Evolutionary conservation across 345 rosid species (phyloP).

Genomic region (Xanthoceras sorbifolium): DNA sequence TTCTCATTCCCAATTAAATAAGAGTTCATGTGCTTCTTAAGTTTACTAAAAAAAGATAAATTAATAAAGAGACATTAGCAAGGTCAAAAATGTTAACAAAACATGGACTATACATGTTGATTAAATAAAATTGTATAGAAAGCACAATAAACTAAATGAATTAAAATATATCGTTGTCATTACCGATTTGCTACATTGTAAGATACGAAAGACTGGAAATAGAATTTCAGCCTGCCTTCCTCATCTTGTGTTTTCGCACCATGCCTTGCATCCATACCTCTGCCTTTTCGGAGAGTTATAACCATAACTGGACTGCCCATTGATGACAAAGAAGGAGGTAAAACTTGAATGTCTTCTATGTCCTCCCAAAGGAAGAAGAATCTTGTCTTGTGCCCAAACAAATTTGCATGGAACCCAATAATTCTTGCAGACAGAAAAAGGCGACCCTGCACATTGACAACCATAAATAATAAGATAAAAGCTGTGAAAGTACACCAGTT

Average conservation of each 20-base stretch:
- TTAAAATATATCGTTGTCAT: neutral
- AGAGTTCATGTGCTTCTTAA: neutral
- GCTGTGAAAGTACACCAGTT: neutral
- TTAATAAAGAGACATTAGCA: neutral
- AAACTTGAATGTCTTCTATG: slow-evolving; percentile 79
- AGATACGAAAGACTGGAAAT: slow-evolving; percentile 96
- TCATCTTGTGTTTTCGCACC: slow-evolving; percentile 88
- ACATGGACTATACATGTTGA: neutral
- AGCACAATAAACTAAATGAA: neutral
- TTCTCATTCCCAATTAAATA: neutral
- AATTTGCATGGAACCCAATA: slow-evolving; percentile 88
- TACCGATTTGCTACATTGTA: slow-evolving; percentile 86
- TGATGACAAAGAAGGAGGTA: slow-evolving; percentile 80
- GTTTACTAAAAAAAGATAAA: neutral
- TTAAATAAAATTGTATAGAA: neutral
- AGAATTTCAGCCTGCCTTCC: slow-evolving; percentile 92
- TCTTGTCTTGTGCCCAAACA: slow-evolving; percentile 89
- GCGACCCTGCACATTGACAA: slow-evolving; percentile 69
- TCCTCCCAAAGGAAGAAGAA: slow-evolving; percentile 99
- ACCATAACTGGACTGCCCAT: slow-evolving; percentile 92
- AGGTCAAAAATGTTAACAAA: neutral
- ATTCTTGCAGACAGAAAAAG: slow-evolving; percentile 89
- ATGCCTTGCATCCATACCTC: slow-evolving; percentile 86
- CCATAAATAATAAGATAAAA: slow-evolving; percentile 13
- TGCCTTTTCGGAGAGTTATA: slow-evolving; percentile 73